These are phyloP conservation scores for Cronartium ribicola DNA, from an alignment of 1,284 basidiomycete species.

Conservation along the genomic window DNA sequence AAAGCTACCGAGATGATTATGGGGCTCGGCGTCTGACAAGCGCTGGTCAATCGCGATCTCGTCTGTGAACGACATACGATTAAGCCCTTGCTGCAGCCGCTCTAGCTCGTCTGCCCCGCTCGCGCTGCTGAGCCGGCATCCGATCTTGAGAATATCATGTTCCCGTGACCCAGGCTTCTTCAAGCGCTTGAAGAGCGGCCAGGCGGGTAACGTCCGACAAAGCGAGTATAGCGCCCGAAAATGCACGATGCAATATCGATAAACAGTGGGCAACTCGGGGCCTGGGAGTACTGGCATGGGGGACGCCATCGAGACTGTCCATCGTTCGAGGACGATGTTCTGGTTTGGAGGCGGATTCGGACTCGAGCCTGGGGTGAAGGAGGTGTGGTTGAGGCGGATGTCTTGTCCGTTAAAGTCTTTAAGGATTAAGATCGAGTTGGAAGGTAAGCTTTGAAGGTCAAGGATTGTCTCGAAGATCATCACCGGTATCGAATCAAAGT, in stretches of 20 bases:
- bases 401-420: not conserved
- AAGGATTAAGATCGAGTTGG: constrained; percentile 11
- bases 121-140: constrained; percentile 25
- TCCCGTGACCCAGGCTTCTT: not conserved
- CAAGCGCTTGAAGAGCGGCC: constrained; percentile 5
- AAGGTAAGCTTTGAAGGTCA: constrained; percentile 22
- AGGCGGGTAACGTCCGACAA: constrained; percentile 24
- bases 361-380: not conserved
- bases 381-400: not conserved
- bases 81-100: not conserved
- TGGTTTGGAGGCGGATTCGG: not conserved
- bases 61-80: not conserved
- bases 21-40: constrained; percentile 6
- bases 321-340: constrained; percentile 35
- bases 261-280: constrained; percentile 28
- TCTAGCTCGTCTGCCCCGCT: not conserved
- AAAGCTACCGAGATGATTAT: constrained; percentile 3
- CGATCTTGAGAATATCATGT: constrained; percentile 25
- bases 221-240: constrained; percentile 25
- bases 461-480: constrained; percentile 38
- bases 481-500: constrained; percentile 7
- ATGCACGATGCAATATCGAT: constrained; percentile 39
- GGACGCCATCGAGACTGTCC: constrained; percentile 15
- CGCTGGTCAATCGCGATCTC: constrained; percentile 18
- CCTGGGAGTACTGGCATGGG: constrained; percentile 6